These are phyloP conservation scores for Hanseniaspora lindneri DNA, from an alignment of 805 yeast species.

Conservation along the genomic window DNA sequence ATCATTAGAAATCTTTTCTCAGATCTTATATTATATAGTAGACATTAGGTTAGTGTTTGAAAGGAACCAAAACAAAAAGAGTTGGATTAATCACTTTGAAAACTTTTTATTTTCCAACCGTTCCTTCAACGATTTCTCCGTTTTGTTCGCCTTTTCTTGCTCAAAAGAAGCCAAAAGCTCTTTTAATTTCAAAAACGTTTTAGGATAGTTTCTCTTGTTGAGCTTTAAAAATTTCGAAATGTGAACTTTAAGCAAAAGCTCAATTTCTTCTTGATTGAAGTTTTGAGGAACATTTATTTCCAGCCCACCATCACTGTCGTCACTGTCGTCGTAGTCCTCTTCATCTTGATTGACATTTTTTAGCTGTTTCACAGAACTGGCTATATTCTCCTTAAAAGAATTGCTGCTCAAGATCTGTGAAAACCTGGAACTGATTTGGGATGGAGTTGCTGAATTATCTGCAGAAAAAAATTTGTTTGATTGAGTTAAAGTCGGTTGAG, in stretches of 20 bases:
- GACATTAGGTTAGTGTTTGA: too few relatives aligned
- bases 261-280: conserved; percentile 8
- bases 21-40: too few relatives aligned
- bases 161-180: conserved; percentile 8
- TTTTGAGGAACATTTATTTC: conserved; percentile 14
- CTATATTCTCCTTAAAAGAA: neutral
- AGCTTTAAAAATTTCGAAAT: conserved; percentile 2
- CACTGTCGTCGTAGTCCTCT: neutral
- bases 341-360: neutral
- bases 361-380: neutral
- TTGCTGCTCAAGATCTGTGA: conserved; percentile 8
- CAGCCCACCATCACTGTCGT: conserved; percentile 10
- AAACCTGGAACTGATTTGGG: neutral
- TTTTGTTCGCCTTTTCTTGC: neutral
- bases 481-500: neutral
- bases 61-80: too few relatives aligned
- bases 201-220: neutral
- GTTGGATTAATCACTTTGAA: too few relatives aligned
- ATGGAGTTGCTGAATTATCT: neutral
- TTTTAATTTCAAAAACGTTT: neutral
- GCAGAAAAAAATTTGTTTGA: neutral
- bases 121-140: neutral
- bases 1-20: too few relatives aligned
- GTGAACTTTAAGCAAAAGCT: conserved; percentile 8
- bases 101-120: neutral